Conservation (phyloP, 768 basidiomycete species). For the Strobilomyces echinocephalus region DNA sequence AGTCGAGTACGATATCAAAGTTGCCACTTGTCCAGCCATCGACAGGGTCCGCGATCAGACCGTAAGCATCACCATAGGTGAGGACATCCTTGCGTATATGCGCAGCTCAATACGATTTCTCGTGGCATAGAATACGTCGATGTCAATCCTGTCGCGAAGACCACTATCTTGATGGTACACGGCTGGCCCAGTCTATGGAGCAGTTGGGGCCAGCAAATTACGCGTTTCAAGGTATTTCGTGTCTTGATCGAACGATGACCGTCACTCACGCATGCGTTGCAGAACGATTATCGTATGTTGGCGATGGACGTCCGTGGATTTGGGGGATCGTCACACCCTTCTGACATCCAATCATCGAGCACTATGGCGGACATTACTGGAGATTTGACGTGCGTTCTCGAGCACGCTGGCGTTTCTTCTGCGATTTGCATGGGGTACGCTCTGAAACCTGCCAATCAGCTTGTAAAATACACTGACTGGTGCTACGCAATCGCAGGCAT, state of each 20-base stretch:
- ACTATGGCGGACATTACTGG: constrained; percentile 56
- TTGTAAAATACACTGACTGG: background rate
- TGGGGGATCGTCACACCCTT: constrained; percentile 61
- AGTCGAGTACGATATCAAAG: constrained; percentile 30
- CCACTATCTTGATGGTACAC: constrained; percentile 63
- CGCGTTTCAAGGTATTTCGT: constrained; percentile 50
- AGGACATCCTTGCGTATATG: constrained; percentile 20
- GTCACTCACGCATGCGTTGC: background rate
- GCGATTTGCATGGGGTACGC: constrained; percentile 62
- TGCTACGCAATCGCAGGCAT: constrained; percentile 40
- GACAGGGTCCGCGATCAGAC: constrained; percentile 32
- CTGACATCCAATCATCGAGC: constrained; percentile 54
- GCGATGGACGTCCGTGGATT: constrained; percentile 68
- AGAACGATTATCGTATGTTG: constrained; percentile 61
- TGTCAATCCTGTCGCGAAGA: constrained; percentile 49
- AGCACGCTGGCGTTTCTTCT: constrained; percentile 42
- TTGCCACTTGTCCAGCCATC: constrained; percentile 38
- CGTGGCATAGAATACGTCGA: constrained; percentile 49
- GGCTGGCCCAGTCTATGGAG: constrained; percentile 81
- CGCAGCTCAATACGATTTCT: background rate
- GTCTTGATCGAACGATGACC: too few species aligned
- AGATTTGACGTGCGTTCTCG: constrained; percentile 61
- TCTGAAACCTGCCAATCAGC: background rate
- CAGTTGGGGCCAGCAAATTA: constrained; percentile 68
- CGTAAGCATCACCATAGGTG: constrained; percentile 45